phyloP scores from a whole-genome alignment of 148 eudicot genomes.

The Silene latifolia region DNA sequence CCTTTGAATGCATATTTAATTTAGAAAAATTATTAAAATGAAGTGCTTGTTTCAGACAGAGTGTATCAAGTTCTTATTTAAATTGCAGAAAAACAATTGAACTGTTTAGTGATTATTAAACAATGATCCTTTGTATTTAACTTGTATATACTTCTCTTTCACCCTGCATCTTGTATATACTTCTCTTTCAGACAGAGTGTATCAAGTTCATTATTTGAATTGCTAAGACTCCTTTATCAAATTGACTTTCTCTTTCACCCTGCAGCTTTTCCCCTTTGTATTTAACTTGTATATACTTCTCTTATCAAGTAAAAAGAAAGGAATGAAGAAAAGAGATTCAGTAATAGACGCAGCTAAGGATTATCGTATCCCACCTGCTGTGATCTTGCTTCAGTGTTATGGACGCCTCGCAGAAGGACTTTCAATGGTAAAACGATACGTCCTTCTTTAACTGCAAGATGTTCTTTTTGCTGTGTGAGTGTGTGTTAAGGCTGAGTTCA shows the following conservation, averaged over 20 bases:
- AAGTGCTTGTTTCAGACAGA: background rate
- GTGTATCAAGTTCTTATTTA: background rate
- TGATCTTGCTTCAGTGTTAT: conserved; percentile 81
- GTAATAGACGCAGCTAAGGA: conserved; percentile 62
- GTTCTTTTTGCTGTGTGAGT: background rate
- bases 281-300: too few relatives aligned
- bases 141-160: too few relatives aligned
- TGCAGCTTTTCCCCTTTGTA: too few relatives aligned
- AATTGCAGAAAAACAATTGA: background rate
- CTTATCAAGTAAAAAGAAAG: conserved; percentile 66
- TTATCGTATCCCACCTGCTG: conserved; percentile 61
- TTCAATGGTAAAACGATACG: conserved; percentile 53
- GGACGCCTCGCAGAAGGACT: conserved; percentile 90
- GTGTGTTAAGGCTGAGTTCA: background rate
- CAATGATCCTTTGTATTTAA: background rate
- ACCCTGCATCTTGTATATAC: conserved; percentile 4
- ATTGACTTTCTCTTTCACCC: too few relatives aligned
- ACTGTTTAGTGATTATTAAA: background rate
- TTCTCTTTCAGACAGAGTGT: too few relatives aligned
- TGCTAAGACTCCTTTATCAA: too few relatives aligned
- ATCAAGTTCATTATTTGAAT: too few relatives aligned
- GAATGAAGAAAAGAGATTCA: conserved; percentile 78
- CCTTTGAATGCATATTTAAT: background rate
- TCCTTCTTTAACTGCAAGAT: conserved; percentile 15
- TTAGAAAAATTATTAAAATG: background rate